These are phyloP conservation scores for Acorus gramineus DNA, from an alignment of 106 monocot species.

Conservation along the genomic window DNA sequence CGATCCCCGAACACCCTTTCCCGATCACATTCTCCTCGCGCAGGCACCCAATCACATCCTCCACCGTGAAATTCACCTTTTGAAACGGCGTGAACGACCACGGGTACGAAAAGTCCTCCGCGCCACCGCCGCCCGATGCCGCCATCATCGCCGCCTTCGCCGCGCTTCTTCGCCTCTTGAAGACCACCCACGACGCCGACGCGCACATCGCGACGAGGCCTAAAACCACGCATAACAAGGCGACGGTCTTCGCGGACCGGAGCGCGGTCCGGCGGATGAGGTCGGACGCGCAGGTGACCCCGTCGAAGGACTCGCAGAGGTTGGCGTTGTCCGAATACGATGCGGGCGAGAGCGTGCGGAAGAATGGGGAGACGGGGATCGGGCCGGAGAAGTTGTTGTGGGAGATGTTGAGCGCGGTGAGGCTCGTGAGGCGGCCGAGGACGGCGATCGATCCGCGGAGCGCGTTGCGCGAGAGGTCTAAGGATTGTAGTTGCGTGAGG, in stretches of 20 bases:
- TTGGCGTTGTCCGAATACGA: slow-evolving; percentile 40
- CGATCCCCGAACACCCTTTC: slow-evolving; percentile 60
- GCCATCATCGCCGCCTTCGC: slow-evolving; percentile 24
- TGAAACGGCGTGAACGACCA: slow-evolving; percentile 70
- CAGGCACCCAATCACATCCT: slow-evolving; percentile 48
- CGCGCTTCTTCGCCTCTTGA: slow-evolving; percentile 23
- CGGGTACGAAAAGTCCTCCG: slow-evolving; percentile 61
- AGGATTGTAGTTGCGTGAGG: slow-evolving; percentile 45
- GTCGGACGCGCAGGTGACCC: slow-evolving; percentile 47
- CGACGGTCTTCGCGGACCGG: slow-evolving; percentile 35
- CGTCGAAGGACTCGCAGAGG: slow-evolving; percentile 51
- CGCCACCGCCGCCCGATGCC: slow-evolving; percentile 6
- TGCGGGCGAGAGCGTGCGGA: slow-evolving; percentile 33
- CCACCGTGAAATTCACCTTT: slow-evolving; percentile 46
- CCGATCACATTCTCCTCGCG: slow-evolving; percentile 57
- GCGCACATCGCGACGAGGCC: slow-evolving; percentile 23
- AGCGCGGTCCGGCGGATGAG: slow-evolving; percentile 26
- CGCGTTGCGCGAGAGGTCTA: slow-evolving; percentile 53
- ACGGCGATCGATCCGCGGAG: slow-evolving; percentile 37
- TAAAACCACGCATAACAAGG: slow-evolving; percentile 31
- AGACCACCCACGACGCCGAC: slow-evolving; percentile 44
- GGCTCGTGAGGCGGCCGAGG: slow-evolving; percentile 42
- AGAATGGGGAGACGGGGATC: slow-evolving; percentile 59
- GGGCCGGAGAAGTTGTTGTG: slow-evolving; percentile 72
- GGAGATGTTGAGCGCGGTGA: slow-evolving; percentile 58